phyloP scores from a whole-genome alignment of 305 asterid species.

The Lippia alba region DNA sequence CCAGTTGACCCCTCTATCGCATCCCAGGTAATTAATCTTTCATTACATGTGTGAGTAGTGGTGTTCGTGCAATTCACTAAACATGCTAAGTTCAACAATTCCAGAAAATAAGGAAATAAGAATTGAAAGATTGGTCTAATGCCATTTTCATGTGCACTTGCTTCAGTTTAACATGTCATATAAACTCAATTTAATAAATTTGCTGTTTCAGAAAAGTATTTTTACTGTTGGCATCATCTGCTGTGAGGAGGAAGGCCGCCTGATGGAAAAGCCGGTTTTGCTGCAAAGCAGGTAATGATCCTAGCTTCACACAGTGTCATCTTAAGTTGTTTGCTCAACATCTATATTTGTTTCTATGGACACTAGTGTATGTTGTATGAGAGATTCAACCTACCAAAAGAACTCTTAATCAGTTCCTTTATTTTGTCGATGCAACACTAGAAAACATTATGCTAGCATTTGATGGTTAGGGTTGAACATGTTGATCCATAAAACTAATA shows the following conservation, averaged over 20 bases:
- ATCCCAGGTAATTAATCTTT: constrained; percentile 65
- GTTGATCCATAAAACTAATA: constrained; percentile 7
- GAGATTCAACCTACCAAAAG: constrained; percentile 13
- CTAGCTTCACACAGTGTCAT: constrained; percentile 20
- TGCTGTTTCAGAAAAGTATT: constrained; percentile 67
- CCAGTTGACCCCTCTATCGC: constrained; percentile 93
- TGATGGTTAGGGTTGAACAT: constrained; percentile 5
- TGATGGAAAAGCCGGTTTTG: constrained; percentile 90
- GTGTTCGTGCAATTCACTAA: constrained; percentile 14
- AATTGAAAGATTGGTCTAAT: constrained; percentile 15
- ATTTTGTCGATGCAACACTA: constrained; percentile 15
- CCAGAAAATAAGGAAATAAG: constrained; percentile 12
- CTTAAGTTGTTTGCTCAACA: constrained; percentile 7
- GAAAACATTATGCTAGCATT: constrained; percentile 1
- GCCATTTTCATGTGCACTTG: constrained; percentile 27
- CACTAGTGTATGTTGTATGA: constrained; percentile 15
- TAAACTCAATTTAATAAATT: constrained; percentile 22
- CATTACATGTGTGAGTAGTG: constrained; percentile 6
- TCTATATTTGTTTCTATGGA: constrained; percentile 22
- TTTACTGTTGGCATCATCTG: constrained; percentile 97
- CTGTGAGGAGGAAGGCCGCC: constrained; percentile 96
- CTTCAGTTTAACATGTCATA: constrained; percentile 15
- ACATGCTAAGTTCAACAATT: constrained; percentile 21
- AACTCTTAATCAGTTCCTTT: constrained; percentile 17
- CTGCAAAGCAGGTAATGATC: constrained; percentile 82